These are phyloP conservation scores for Fistulina hepatica DNA, from an alignment of 1,284 basidiomycete species.

Conservation along the genomic window DNA sequence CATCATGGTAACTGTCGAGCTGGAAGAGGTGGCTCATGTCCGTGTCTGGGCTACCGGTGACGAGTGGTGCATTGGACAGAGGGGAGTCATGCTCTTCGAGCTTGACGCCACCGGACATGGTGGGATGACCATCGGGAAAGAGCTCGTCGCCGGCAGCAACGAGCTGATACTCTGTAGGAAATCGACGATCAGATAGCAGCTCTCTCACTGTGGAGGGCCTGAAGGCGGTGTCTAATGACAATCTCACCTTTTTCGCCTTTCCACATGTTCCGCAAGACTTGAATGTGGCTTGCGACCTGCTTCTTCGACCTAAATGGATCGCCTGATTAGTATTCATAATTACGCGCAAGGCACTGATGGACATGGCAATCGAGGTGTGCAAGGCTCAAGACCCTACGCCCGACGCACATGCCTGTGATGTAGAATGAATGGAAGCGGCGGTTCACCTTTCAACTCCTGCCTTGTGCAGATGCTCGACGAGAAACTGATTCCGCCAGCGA, in stretches of 20 bases:
- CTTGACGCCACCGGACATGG: conserved; percentile 35
- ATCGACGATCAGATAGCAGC: too few species aligned
- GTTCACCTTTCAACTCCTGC: conserved; percentile 43
- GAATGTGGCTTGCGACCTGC: conserved; percentile 75
- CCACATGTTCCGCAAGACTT: conserved; percentile 77
- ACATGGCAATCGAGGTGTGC: too few species aligned
- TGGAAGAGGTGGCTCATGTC: too few species aligned
- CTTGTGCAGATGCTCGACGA: conserved; percentile 64
- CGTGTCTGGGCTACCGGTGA: too few species aligned
- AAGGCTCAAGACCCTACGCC: too few species aligned
- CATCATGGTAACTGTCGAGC: conserved; percentile 29
- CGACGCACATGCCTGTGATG: too few species aligned
- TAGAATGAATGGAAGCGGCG: conserved; percentile 19
- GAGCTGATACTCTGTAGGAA: conserved; percentile 44
- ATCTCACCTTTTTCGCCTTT: too few species aligned
- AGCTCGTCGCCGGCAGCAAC: conserved; percentile 61
- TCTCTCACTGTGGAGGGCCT: too few species aligned
- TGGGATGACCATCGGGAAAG: conserved; percentile 45
- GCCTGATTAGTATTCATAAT: background rate
- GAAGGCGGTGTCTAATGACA: too few species aligned
- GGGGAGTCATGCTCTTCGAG: conserved; percentile 34
- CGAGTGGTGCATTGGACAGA: conserved; percentile 31
- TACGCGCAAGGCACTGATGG: too few species aligned
- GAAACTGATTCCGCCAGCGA: conserved; percentile 71
- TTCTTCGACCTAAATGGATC: conserved; percentile 38